A percentile compares a stretch with the other conserved stretches of the same genome.
Conservation (phyloP, 1,139 yeast species). For the Magnusiomyces tetraspermus region DNA sequence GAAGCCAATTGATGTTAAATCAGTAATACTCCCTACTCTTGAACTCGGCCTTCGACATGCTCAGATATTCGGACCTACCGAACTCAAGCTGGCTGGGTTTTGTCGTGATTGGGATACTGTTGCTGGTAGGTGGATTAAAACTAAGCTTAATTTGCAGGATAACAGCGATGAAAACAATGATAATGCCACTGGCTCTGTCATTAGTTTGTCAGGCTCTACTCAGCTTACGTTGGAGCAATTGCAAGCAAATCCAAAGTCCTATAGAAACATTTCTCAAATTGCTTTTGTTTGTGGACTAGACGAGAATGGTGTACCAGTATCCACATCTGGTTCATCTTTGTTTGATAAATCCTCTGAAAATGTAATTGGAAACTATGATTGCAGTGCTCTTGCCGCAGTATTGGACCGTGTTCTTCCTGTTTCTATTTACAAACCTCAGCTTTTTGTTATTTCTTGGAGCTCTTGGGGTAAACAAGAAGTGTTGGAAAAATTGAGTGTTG, state of each 20-base stretch:
- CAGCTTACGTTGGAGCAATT: slow-evolving; percentile 19
- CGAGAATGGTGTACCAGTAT: slow-evolving; percentile 8
- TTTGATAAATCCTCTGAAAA: neutral
- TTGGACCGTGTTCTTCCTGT: slow-evolving; percentile 8
- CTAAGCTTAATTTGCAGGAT: slow-evolving; percentile 22
- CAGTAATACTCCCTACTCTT: neutral
- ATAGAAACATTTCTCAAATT: slow-evolving; percentile 21
- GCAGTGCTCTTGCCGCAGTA: slow-evolving; percentile 18
- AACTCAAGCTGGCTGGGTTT: slow-evolving; percentile 13
- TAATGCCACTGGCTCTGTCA: slow-evolving; percentile 9
- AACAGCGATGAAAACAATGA: neutral
- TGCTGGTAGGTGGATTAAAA: slow-evolving; percentile 27
- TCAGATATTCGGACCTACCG: slow-evolving; percentile 2
- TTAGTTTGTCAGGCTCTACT: slow-evolving; percentile 9
- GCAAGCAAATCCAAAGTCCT: slow-evolving; percentile 19
- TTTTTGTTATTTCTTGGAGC: slow-evolving; percentile 18
- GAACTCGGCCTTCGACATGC: slow-evolving; percentile 3
- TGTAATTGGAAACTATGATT: slow-evolving; percentile 10
- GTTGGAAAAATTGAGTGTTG: neutral
- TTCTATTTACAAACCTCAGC: slow-evolving; percentile 15
- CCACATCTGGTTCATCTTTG: neutral
- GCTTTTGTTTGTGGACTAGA: slow-evolving; percentile 25
- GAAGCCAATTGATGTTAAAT: slow-evolving; percentile 17
- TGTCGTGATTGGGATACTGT: slow-evolving; percentile 26
- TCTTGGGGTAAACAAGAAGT: slow-evolving; percentile 6